These are phyloP conservation scores for Berkeleyomyces basicola DNA, from an alignment of 2,329 filamentous ascomycete genomes.

Conservation along the genomic window DNA sequence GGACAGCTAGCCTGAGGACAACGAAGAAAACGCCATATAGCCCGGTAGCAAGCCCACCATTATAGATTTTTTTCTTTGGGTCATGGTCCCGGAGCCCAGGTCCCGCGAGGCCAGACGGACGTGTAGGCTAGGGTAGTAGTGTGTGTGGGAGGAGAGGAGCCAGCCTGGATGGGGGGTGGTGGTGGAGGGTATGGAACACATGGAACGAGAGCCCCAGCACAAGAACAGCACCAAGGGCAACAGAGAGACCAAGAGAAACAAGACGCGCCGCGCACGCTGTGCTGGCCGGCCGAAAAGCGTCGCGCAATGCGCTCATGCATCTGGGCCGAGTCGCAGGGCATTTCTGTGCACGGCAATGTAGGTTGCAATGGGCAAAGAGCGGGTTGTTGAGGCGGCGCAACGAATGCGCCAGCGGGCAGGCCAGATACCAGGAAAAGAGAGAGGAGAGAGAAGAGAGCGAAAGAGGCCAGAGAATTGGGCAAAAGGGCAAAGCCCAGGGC, in stretches of 20 bases:
- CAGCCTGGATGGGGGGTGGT: not conserved
- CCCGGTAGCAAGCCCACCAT: too few relatives aligned
- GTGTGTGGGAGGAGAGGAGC: not conserved
- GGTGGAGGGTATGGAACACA: not conserved
- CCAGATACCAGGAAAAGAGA: not conserved
- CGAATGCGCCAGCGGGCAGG: conserved; percentile 3
- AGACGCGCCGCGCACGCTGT: not conserved
- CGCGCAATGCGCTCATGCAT: not conserved
- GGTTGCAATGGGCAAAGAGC: not conserved
- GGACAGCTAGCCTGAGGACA: too few relatives aligned
- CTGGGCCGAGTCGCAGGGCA: not conserved
- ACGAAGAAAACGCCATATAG: too few relatives aligned
- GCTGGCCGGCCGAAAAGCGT: not conserved
- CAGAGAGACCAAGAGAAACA: too few relatives aligned
- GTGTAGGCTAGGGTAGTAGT: too few relatives aligned
- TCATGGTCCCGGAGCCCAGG: too few relatives aligned
- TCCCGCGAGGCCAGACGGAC: too few relatives aligned
- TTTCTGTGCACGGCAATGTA: not conserved
- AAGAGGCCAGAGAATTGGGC: not conserved
- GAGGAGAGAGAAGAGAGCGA: not conserved
- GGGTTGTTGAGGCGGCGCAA: conserved; percentile 4
- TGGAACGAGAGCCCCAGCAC: too few relatives aligned
- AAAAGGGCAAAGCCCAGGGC: too few relatives aligned
- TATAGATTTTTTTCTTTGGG: too few relatives aligned
- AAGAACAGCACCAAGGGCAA: too few relatives aligned